Percentiles rank a stretch among this genome's conserved stretches.
Evolutionary conservation across 176 grass and related monocot species (phyloP).

Genomic region (Carex parvula): DNA sequence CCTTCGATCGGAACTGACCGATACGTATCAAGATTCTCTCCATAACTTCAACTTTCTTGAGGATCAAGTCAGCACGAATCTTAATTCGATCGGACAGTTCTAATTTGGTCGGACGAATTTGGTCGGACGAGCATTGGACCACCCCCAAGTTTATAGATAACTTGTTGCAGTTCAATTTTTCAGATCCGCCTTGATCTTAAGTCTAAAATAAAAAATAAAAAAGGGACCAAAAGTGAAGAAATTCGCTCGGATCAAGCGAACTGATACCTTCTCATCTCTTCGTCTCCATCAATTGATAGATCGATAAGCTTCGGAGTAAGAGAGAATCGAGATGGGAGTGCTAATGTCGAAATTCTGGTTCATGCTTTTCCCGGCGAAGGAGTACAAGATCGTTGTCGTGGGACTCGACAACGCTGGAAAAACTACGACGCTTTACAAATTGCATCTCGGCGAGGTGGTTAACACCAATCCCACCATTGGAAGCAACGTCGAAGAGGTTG

Average conservation of each 20-base stretch:
- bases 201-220: not conserved
- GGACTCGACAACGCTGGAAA: conserved; percentile 95
- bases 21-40: too few species aligned
- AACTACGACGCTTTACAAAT: conserved; percentile 95
- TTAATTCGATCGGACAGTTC: too few species aligned
- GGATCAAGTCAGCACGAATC: too few species aligned
- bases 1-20: too few species aligned
- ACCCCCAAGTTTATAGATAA: not conserved
- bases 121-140: too few species aligned
- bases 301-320: not conserved
- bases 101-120: too few species aligned
- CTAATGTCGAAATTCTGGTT: conserved; percentile 95
- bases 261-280: not conserved
- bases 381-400: conserved; percentile 99
- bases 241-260: not conserved
- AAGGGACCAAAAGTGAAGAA: not conserved
- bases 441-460: conserved; percentile 93
- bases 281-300: not conserved
- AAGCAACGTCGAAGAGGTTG: conserved; percentile 98
- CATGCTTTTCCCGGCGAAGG: conserved; percentile 83
- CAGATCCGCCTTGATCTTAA: not conserved
- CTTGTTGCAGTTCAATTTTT: not conserved
- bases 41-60: too few species aligned
- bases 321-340: conserved; percentile 49
- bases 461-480: conserved; percentile 91